These are phyloP conservation scores for Emiliania huxleyi DNA, from an alignment of 78 protist species.

Conservation along the genomic window DNA sequence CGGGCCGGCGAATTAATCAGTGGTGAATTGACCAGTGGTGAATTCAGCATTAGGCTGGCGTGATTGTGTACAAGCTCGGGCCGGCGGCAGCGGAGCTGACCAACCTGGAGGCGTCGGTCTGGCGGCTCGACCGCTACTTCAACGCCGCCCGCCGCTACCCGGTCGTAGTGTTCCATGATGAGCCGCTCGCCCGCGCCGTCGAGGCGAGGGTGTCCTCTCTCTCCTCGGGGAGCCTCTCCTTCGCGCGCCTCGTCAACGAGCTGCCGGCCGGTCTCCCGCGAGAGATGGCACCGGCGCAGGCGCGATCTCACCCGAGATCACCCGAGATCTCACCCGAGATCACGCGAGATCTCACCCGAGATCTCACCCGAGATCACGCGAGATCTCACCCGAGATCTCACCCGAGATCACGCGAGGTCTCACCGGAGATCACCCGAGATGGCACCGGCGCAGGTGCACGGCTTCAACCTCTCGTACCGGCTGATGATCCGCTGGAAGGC, in stretches of 20 bases:
- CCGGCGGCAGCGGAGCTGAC: not conserved
- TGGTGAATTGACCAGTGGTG: too few relatives aligned
- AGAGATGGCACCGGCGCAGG: not conserved
- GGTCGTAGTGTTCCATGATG: not conserved
- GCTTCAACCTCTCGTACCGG: not conserved
- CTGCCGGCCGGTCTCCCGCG: not conserved
- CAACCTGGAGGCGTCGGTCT: not conserved
- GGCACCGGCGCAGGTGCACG: not conserved
- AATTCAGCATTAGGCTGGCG: too few relatives aligned
- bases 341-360: too few relatives aligned
- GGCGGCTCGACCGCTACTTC: not conserved
- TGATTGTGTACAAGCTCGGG: not conserved
- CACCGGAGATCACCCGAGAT: too few relatives aligned
- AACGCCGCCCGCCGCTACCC: not conserved
- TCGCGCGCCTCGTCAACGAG: not conserved
- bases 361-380: too few relatives aligned
- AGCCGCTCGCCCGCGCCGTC: not conserved
- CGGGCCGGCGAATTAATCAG: too few relatives aligned
- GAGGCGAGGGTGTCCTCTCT: not conserved
- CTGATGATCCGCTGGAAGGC: not conserved
- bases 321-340: too few relatives aligned
- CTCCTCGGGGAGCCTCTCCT: not conserved
- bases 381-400: too few relatives aligned
- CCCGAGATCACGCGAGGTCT: too few relatives aligned
- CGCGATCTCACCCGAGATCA: too few relatives aligned